Percentiles rank a stretch among this genome's conserved stretches.
Evolutionary conservation across 2,329 filamentous ascomycete genomes (phyloP).

Genomic region (Fusarium chaquense): DNA sequence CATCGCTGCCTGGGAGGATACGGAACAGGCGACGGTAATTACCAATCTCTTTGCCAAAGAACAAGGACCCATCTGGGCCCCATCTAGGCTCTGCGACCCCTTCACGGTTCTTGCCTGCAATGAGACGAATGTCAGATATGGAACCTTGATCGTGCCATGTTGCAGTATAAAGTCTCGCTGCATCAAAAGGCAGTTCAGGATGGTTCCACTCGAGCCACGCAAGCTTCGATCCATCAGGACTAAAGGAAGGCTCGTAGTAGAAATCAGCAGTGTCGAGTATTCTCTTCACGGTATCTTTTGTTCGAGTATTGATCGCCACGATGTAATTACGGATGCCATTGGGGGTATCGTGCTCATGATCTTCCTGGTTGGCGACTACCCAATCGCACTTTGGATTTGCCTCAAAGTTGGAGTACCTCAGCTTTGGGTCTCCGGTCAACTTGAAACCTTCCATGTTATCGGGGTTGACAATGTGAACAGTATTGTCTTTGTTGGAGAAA

Average conservation of each 20-base stretch:
- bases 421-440: conserved; percentile 49
- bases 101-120: conserved; percentile 59
- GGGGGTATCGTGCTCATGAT: conserved; percentile 56
- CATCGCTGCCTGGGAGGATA: conserved; percentile 46
- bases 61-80: conserved; percentile 61
- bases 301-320: conserved; percentile 55
- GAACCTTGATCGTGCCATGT: conserved; percentile 53
- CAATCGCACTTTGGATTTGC: conserved; percentile 54
- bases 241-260: conserved; percentile 64
- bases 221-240: conserved; percentile 58
- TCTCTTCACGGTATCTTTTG: conserved; percentile 55
- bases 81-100: conserved; percentile 64
- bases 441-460: conserved; percentile 50
- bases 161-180: conserved; percentile 58
- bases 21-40: conserved; percentile 63
- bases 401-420: conserved; percentile 63
- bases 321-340: conserved; percentile 54
- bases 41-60: conserved; percentile 60
- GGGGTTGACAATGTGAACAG: conserved; percentile 58
- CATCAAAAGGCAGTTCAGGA: conserved; percentile 65
- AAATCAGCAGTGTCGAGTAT: conserved; percentile 63
- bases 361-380: conserved; percentile 66
- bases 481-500: conserved; percentile 60
- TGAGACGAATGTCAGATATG: conserved; percentile 48
- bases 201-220: conserved; percentile 69